Base-by-base conservation (phyloP, 2,329 filamentous ascomycete genomes). In the Macrophomina phaseolina region DNA sequence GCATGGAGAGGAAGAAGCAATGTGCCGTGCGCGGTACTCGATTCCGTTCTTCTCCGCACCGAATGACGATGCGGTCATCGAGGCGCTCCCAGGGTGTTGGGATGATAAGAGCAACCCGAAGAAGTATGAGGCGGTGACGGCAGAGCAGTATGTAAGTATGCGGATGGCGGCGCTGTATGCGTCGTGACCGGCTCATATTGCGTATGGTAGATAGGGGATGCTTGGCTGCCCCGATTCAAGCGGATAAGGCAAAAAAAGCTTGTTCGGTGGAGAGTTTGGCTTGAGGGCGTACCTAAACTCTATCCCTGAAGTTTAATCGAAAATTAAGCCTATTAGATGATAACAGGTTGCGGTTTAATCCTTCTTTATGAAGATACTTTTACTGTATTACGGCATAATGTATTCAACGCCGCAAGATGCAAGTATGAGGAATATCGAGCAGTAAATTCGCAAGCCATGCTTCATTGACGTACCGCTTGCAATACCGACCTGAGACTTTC, bases 41-140 rank as follows among this genome's bases (percentile, higher is more conserved):
- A 79, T 81, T 23, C 78, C 79, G 1, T 80, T 79, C 55, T 82
- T 81, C 66, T 74, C 78, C 16, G 76, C 72, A 14, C 76, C 78
- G 58, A 71, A 81, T 71, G 71, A 73, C 65, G 76, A 81, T 34
- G 73, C 75, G 0, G 66, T 80, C 9, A 76, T 81, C 63, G 77
- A 81, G 53, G 77, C 77, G 56, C 68, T 81, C 70, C 75, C 76
- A n/a, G 72, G 70, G 18, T 75, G 72, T 68, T 77, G 73, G 71
- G 71, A 70, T 36, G 72, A 72, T 53, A 68, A 71, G 56, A 68
- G 66, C 2, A 71, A 71, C 67, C 74, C 76, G 52, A 79, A 77
- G 69, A 79, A 75, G 69, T 81, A 79, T 72, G 78, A 78, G 70
- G 69, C 74, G 23, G 75, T 80, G 34, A 81, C 76, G 23, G 78